phyloP scores from a whole-genome alignment of 768 basidiomycete species.

The Hygrophorus pudorinus region DNA sequence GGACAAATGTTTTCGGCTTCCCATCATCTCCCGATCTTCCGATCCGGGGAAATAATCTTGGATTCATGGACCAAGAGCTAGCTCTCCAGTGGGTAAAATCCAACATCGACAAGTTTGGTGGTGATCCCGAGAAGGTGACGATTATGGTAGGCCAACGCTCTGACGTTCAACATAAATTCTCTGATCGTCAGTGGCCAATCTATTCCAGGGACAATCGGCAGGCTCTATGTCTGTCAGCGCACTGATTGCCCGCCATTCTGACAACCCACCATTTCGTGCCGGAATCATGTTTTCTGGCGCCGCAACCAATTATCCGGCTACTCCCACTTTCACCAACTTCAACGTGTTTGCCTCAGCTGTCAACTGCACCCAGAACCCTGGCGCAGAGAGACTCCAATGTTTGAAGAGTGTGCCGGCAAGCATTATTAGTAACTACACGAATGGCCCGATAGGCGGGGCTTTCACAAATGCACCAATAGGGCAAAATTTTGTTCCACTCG shows the following conservation, averaged over 20 bases:
- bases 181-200: too few species aligned
- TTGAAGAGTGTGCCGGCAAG: not conserved
- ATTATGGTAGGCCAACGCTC: too few species aligned
- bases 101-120: conserved; percentile 55
- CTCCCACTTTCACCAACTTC: not conserved
- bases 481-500: not conserved
- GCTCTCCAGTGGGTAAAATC: conserved; percentile 56
- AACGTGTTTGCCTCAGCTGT: not conserved
- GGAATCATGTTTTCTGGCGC: not conserved
- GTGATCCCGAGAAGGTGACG: conserved; percentile 45
- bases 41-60: conserved; percentile 41
- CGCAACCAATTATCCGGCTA: not conserved
- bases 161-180: too few species aligned
- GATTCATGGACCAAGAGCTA: conserved; percentile 50
- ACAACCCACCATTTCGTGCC: not conserved
- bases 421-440: not conserved
- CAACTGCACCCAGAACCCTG: not conserved
- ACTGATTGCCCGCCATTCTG: not conserved
- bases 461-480: too few species aligned
- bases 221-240: not conserved
- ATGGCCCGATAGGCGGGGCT: not conserved
- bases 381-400: not conserved
- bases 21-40: conserved; percentile 34
- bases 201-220: conserved; percentile 35
- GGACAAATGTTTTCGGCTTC: conserved; percentile 55